phyloP scores from a whole-genome alignment of 1,284 basidiomycete genomes.

The Wallemia ichthyophaga region DNA sequence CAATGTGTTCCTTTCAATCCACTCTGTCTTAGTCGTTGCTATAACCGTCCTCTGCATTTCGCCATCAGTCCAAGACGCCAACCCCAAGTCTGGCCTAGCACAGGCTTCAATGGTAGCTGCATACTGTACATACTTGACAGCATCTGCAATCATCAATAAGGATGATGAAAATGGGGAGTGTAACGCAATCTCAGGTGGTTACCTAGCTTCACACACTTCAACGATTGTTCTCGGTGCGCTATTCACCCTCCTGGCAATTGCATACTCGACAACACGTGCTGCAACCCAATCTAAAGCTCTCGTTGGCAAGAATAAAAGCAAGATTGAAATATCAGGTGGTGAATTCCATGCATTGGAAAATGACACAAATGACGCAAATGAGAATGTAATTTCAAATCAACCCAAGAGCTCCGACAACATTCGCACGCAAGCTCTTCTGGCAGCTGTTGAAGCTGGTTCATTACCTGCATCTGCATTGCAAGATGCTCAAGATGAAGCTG shows the following conservation, averaged over 20 bases:
- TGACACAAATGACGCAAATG: conserved; percentile 28
- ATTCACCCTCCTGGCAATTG: conserved; percentile 93
- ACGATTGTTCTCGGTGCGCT: conserved; percentile 69
- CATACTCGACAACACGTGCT: conserved; percentile 82
- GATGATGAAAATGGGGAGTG: conserved; percentile 29
- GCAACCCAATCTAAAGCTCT: conserved; percentile 80
- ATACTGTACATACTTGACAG: conserved; percentile 86
- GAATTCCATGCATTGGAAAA: conserved; percentile 12
- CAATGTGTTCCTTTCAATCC: conserved; percentile 75
- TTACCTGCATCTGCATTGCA: conserved; percentile 64
- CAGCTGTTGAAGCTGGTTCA: conserved; percentile 79
- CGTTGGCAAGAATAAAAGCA: conserved; percentile 38
- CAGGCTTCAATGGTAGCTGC: conserved; percentile 88
- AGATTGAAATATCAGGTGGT: conserved; percentile 29
- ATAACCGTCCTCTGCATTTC: conserved; percentile 60
- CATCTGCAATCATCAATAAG: conserved; percentile 81
- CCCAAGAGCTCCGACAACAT: conserved; percentile 61
- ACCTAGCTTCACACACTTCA: conserved; percentile 39
- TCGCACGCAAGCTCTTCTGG: conserved; percentile 73
- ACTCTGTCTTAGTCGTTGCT: conserved; percentile 47
- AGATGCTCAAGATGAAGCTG: conserved; percentile 25
- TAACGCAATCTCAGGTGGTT: conserved; percentile 40
- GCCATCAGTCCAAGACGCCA: conserved; percentile 66
- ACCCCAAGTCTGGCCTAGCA: conserved; percentile 76
- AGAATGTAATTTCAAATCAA: conserved; percentile 50